phyloP scores from a whole-genome alignment of 2,329 filamentous ascomycete genomes.

The Claviceps monticola region DNA sequence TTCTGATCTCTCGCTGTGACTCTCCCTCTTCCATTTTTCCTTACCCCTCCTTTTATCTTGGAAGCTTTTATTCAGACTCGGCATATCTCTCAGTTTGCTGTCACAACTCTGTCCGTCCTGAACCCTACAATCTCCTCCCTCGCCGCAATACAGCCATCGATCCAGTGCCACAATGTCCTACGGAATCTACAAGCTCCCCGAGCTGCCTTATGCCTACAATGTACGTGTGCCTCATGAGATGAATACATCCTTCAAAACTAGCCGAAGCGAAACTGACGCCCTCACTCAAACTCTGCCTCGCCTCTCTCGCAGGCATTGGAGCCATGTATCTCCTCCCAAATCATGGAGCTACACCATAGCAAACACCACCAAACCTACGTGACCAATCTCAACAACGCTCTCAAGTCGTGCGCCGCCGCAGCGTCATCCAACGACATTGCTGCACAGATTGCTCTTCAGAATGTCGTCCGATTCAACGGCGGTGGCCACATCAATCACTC shows the following conservation, averaged over 20 bases:
- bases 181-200: conserved; percentile 44
- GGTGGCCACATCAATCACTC: conserved; percentile 90
- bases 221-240: conserved; percentile 27
- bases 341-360: conserved; percentile 69
- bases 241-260: conserved; percentile 5
- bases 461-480: conserved; percentile 72
- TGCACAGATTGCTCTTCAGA: conserved; percentile 52
- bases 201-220: conserved; percentile 56
- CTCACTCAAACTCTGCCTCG: neutral
- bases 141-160: neutral
- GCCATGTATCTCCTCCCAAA: conserved; percentile 60
- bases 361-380: conserved; percentile 74
- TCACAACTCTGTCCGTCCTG: neutral
- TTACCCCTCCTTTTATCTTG: neutral
- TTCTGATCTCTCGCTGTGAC: neutral
- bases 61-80: neutral
- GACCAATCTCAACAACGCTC: conserved; percentile 56
- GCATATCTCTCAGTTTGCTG: neutral
- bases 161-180: conserved; percentile 18
- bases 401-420: conserved; percentile 45
- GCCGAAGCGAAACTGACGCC: conserved; percentile 22
- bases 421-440: conserved; percentile 43
- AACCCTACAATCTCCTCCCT: neutral
- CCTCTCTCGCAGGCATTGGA: conserved; percentile 44
- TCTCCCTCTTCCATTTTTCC: neutral